Conservation (phyloP, 495 filamentous ascomycete species). For the Lindgomyces ingoldianus region DNA sequence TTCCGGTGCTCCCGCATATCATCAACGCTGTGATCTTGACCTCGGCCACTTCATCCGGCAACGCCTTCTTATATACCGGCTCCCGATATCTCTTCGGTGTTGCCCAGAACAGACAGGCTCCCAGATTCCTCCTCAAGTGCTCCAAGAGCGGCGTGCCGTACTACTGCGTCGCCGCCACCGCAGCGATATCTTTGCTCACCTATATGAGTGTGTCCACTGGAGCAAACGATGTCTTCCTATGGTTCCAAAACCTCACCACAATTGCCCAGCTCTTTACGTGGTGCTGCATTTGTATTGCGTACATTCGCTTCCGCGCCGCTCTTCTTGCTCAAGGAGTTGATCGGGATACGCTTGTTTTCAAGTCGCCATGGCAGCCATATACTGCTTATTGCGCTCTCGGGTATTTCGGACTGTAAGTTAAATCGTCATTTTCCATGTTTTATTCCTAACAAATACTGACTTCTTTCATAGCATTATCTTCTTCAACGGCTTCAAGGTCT, state of each 20-base stretch:
- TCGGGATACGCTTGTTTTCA: conserved; percentile 58
- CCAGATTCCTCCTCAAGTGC: conserved; percentile 57
- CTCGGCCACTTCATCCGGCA: conserved; percentile 68
- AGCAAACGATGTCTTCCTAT: conserved; percentile 47
- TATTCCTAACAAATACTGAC: conserved; percentile 5
- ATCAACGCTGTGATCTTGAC: conserved; percentile 76
- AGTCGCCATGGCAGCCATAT: conserved; percentile 61
- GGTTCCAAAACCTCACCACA: conserved; percentile 48
- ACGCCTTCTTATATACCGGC: conserved; percentile 81
- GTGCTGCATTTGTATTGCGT: conserved; percentile 51
- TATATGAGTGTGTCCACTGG: conserved; percentile 60
- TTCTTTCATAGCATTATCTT: conserved; percentile 52
- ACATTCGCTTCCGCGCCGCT: conserved; percentile 60
- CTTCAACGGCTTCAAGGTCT: conserved; percentile 59
- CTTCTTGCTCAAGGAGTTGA: conserved; percentile 57
- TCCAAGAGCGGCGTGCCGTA: conserved; percentile 63
- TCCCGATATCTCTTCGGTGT: conserved; percentile 74
- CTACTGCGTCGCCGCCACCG: conserved; percentile 57
- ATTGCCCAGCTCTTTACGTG: conserved; percentile 58
- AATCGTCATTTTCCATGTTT: neutral
- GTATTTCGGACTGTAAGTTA: conserved; percentile 50
- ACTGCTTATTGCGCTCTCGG: conserved; percentile 60
- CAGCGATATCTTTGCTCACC: conserved; percentile 59
- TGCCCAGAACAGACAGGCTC: conserved; percentile 65
- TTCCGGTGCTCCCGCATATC: conserved; percentile 66